These are phyloP conservation scores for Ceriops tagal DNA, from an alignment of 345 rosid species.

Conservation along the genomic window DNA sequence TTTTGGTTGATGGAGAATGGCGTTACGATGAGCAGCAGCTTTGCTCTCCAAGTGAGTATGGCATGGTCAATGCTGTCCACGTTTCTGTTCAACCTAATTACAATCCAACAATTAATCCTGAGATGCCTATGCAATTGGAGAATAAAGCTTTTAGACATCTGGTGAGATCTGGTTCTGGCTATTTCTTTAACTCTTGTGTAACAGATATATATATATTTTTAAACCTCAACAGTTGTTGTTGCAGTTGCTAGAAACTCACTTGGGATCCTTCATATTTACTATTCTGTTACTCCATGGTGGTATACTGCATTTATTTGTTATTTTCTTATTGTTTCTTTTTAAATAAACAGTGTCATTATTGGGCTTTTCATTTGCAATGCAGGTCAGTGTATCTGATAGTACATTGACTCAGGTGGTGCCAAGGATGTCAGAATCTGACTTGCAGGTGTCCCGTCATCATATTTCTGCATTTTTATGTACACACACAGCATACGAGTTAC, in stretches of 20 bases:
- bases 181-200: too few relatives aligned
- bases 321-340: neutral
- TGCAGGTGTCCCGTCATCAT: conserved; percentile 30
- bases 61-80: conserved; percentile 21
- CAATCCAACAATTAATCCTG: conserved; percentile 7
- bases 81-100: conserved; percentile 19
- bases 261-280: neutral
- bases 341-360: neutral
- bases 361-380: conserved; percentile 15
- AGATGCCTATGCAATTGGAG: conserved; percentile 25
- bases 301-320: conserved; percentile 9
- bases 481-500: conserved; percentile 85
- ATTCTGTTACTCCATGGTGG: neutral
- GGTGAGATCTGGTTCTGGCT: conserved; percentile 18
- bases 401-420: conserved; percentile 23
- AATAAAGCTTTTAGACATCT: conserved; percentile 19
- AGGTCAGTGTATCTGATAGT: conserved; percentile 42
- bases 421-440: conserved; percentile 21
- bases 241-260: neutral
- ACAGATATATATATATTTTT: neutral
- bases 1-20: conserved; percentile 36
- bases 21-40: conserved; percentile 27
- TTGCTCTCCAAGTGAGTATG: conserved; percentile 20
- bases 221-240: neutral
- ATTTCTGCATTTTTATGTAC: conserved; percentile 52